Percentiles rank a stretch among this genome's conserved stretches.
Evolutionary conservation across 805 yeast genomes (phyloP).

Genomic region (Teunomyces panamensis): DNA sequence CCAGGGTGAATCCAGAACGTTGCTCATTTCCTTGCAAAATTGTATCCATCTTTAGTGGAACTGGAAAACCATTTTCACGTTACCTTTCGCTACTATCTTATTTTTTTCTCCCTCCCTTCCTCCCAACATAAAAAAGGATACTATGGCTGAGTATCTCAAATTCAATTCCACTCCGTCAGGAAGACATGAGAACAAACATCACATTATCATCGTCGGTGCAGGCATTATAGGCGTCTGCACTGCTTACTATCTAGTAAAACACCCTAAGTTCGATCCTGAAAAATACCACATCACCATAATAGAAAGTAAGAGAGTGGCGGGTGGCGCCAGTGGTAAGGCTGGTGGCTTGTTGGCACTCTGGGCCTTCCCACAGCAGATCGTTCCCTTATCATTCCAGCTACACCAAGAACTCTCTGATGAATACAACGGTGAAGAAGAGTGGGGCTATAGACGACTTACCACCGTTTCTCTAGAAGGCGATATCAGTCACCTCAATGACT

Average conservation of each 20-base stretch:
- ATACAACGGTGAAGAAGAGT: conserved; percentile 77
- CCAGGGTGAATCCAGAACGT: not conserved
- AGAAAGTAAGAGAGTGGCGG: conserved; percentile 90
- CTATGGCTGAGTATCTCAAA: conserved; percentile 13
- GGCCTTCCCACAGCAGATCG: conserved; percentile 96
- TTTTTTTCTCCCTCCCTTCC: not conserved
- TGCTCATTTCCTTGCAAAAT: not conserved
- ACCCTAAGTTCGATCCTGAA: conserved; percentile 70
- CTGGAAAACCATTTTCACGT: not conserved
- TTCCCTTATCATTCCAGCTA: conserved; percentile 78
- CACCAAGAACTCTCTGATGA: conserved; percentile 80
- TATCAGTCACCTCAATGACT: conserved; percentile 35
- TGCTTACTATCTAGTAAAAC: conserved; percentile 83
- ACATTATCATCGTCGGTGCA: conserved; percentile 85
- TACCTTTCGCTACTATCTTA: not conserved
- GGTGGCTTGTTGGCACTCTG: conserved; percentile 93
- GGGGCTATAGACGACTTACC: conserved; percentile 91
- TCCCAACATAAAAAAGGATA: not conserved
- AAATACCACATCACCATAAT: conserved; percentile 79
- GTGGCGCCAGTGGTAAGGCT: conserved; percentile 97
- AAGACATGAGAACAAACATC: conserved; percentile 53
- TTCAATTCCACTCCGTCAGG: conserved; percentile 42
- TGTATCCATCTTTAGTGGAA: not conserved
- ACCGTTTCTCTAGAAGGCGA: conserved; percentile 89
- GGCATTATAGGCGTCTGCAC: conserved; percentile 96